Base-by-base conservation (phyloP, 2,329 filamentous ascomycete species). In the Zymoseptoria passerinii region DNA sequence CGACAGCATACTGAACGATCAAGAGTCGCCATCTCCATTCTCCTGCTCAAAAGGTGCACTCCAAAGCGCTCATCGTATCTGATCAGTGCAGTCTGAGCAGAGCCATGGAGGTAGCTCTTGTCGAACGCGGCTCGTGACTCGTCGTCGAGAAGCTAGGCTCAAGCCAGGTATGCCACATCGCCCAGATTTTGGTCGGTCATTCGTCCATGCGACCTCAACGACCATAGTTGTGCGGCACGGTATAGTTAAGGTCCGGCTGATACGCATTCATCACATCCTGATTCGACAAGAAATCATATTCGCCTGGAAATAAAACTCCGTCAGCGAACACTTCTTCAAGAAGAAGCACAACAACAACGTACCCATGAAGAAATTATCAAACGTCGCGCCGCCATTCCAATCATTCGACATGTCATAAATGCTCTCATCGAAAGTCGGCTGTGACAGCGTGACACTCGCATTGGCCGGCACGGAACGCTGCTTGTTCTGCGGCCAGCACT, bases 281-380 rank as follows among this genome's bases (percentile, higher is more conserved):
- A 53, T 61, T 67, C 10, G 66, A 67, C 48, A 69, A 49, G 48
- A 70, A 70, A 54, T 68, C 67, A 48, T 68, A 66, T n/a, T 70
- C 67, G 50, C 50, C 50, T 52, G 13, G 4, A 16, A 19, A 23
- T 23, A 52, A 10, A 16, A 28, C 35, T 44, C 4, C 13, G 35
- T 44, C 35, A 44, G 35, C 35, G n/a, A 44, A 16, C 35, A 44
- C 35, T n/a, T 44, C 16, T 13, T 1, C 35, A n/a, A 6, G 13
- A 44, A 44, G 13, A 4, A 40, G 8, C 35, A n/a, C 9, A 44
- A 16, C 35, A 16, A 16, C 35, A 54, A 54, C 40, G 8, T 20
- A 50, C 64, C 67, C 64, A 70, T 69, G 55, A 64, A 67, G 59
- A 69, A 69, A 50, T 69, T 67, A 53, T 69, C 67, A 27, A 65